These are phyloP conservation scores for Alternaria arborescens DNA, from an alignment of 2,329 filamentous ascomycete genomes.

Conservation along the genomic window DNA sequence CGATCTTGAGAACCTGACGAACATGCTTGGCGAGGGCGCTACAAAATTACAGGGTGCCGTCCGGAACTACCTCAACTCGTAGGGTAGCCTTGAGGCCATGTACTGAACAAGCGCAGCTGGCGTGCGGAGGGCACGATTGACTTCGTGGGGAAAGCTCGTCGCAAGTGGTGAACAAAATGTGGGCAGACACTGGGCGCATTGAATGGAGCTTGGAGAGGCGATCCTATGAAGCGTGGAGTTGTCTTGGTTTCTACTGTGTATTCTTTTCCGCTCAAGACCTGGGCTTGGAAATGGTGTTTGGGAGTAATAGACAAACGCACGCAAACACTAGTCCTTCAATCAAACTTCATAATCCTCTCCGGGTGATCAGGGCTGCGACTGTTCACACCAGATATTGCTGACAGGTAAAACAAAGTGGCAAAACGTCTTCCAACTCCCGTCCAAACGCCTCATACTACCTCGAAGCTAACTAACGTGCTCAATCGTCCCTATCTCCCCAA, in stretches of 20 bases:
- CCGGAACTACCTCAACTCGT: constrained; percentile 53
- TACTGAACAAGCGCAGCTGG: neutral
- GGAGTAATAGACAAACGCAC: constrained; percentile 9
- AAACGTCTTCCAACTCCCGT: fast-evolving
- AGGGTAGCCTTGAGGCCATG: constrained; percentile 18
- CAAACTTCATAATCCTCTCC: neutral
- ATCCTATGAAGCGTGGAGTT: constrained; percentile 7
- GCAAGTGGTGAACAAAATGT: neutral
- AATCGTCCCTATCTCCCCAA: constrained; percentile 45
- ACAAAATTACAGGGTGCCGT: constrained; percentile 74
- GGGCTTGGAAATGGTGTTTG: constrained; percentile 9
- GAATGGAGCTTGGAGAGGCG: neutral
- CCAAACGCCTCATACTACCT: neutral
- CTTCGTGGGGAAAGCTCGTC: neutral
- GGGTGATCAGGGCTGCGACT: neutral
- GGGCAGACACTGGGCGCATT: constrained; percentile 7
- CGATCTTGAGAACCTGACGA: constrained; percentile 89
- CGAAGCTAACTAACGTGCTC: neutral
- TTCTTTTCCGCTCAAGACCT: neutral
- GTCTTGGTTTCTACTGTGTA: neutral
- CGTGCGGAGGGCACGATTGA: neutral
- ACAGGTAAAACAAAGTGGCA: neutral
- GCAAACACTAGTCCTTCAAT: constrained; percentile 2
- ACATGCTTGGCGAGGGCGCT: constrained; percentile 85
- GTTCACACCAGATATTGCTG: neutral